These are phyloP conservation scores for Magnusiomyces suaveolens DNA, from an alignment of 1,139 yeast genomes.

Conservation along the genomic window DNA sequence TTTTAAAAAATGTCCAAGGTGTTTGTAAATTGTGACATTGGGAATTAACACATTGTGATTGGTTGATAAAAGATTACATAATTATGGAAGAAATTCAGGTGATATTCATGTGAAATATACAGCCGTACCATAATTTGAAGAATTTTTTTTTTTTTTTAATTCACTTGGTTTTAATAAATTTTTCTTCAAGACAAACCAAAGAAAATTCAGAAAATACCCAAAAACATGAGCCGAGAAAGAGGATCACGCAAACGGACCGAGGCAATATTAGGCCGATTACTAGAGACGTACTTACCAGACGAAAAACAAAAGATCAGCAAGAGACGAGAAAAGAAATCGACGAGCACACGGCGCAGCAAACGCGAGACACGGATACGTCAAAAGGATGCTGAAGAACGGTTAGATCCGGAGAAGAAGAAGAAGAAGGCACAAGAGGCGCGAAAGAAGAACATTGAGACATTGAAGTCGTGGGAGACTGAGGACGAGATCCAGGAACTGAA, in stretches of 20 bases:
- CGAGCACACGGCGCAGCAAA: not conserved
- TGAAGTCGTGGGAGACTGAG: constrained; percentile 16
- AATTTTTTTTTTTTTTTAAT: no score
- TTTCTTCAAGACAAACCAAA: not conserved
- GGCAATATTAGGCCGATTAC: not conserved
- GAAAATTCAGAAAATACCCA: not conserved
- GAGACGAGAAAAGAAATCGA: constrained; percentile 2
- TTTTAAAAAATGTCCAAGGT: not conserved
- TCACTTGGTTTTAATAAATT: not conserved
- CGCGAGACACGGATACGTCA: no score
- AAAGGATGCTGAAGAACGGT: constrained; percentile 15
- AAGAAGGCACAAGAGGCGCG: constrained; percentile 8
- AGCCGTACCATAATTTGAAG: not conserved
- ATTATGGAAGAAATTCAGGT: not conserved
- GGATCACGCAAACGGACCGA: constrained; percentile 2
- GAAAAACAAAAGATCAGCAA: not conserved
- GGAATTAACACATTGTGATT: not conserved
- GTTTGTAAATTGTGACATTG: not conserved
- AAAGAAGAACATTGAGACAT: constrained; percentile 16
- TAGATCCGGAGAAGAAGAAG: constrained; percentile 16
- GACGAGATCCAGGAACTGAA: constrained; percentile 18
- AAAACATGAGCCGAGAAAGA: not conserved
- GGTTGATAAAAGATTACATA: not conserved
- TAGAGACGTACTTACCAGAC: constrained; percentile 1
- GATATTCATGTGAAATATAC: not conserved